Evolutionary conservation across 352 stramenopile species (phyloP), one percentile per base, ranked within the genome.

Genomic region (Plasmopara viticola): DNA sequence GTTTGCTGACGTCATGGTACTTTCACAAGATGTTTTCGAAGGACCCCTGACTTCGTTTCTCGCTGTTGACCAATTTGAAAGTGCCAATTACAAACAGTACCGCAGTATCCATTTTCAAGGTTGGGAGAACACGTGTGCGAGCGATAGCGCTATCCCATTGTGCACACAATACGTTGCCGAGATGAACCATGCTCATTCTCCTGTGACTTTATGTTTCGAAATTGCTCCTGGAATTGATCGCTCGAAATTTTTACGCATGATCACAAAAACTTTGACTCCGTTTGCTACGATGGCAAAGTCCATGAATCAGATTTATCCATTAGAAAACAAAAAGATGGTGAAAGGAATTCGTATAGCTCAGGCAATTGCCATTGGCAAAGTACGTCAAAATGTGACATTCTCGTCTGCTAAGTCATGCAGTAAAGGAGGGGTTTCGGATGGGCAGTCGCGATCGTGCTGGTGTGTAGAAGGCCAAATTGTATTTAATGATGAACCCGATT

Each of bases 1-100:
- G 42, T 91, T 89, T 28, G 75, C 74, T 0, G 78, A 90, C 46
- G 68, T 89, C 7, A 72, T 86, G 30, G 72, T 85, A 15, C 66
- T 91, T 2, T 66, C 74, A 0, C 72, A 70, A 0, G 66, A 82
- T 13, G 71, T 85, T 0, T 89, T 91, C 56, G 76, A 89, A 61
- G 68, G 70, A 0, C 66, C 70, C 2, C 53, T 89, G 10, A 75
- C 74, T 17, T 51, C 72, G 14, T 48, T 91, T 1, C 60, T 89
- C 2, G 68, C 60, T 0, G 42, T 83, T 0, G 74, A 89, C 44
- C 70, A 66, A 9, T 88, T 90, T 20, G 64, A 87, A 34, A 81
- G 62, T 44, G 58, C 47, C 0, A 78, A 89, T 49, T 84, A 83
- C 58, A 65, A 66, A 12, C 54, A 62, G 0, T 87, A 86, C 39